A percentile compares a stretch with the other conserved stretches of the same genome.
phyloP scores from a whole-genome alignment of 805 yeast species.

The Ogataea pignaliae region DNA sequence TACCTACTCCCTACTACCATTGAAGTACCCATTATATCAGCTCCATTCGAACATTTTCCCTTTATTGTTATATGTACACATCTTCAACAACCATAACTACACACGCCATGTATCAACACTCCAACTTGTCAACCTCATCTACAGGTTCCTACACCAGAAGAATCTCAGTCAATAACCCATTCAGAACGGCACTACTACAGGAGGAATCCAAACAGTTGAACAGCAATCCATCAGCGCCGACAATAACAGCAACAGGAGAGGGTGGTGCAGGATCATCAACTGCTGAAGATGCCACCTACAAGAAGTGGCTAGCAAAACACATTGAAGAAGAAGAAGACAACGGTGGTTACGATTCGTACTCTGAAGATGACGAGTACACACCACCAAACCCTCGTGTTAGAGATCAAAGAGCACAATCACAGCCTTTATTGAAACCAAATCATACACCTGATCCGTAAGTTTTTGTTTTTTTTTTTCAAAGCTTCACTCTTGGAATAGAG shows the following conservation, averaged over 20 bases:
- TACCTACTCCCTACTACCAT: no score
- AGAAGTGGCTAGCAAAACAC: conserved; percentile 48
- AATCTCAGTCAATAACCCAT: conserved; percentile 69
- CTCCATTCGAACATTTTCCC: no score
- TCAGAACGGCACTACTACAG: conserved; percentile 44
- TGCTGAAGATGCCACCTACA: conserved; percentile 37
- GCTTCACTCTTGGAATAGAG: no score
- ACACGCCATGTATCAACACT: conserved; percentile 26
- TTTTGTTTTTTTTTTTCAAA: no score
- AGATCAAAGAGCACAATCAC: neutral
- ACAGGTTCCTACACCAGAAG: conserved; percentile 37
- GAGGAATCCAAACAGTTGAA: conserved; percentile 22
- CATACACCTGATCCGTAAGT: no score
- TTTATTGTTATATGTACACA: no score
- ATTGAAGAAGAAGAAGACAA: conserved; percentile 30
- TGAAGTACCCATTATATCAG: no score
- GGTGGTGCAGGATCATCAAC: conserved; percentile 2
- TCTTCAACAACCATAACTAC: no score
- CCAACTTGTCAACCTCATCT: conserved; percentile 28
- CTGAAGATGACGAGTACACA: conserved; percentile 34
- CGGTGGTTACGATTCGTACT: conserved; percentile 34
- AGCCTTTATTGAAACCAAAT: conserved; percentile 8
- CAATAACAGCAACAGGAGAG: conserved; percentile 3
- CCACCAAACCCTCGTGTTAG: conserved; percentile 6
- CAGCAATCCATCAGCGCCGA: conserved; percentile 3